These are phyloP conservation scores for Wickerhamiella shivajii DNA, from an alignment of 805 yeast species.

Conservation along the genomic window DNA sequence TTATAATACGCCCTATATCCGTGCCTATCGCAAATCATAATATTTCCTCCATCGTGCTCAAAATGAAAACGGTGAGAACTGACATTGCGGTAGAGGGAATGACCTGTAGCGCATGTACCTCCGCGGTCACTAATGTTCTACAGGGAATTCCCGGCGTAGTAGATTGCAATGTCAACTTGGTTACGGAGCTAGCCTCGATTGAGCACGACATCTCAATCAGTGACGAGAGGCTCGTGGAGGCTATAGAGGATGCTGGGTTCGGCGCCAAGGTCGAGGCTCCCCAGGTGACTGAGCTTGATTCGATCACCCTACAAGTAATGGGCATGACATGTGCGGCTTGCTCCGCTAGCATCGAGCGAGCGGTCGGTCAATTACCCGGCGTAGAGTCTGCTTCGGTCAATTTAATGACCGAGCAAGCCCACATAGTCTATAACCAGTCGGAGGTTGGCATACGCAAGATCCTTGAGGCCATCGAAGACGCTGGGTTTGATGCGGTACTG, in stretches of 20 bases:
- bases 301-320: slow-evolving; percentile 25
- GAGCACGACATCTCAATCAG: slow-evolving; percentile 29
- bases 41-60: too few species aligned
- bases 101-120: slow-evolving; percentile 84
- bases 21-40: too few species aligned
- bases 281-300: slow-evolving; percentile 2
- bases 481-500: slow-evolving; percentile 40
- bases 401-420: slow-evolving; percentile 39
- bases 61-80: too few species aligned
- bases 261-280: slow-evolving; percentile 29
- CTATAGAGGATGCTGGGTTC: slow-evolving; percentile 68
- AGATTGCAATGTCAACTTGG: slow-evolving; percentile 47
- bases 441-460: slow-evolving; percentile 45
- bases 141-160: slow-evolving; percentile 36
- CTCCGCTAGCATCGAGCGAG: slow-evolving; percentile 34
- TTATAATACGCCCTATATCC: too few species aligned
- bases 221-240: slow-evolving; percentile 30
- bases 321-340: slow-evolving; percentile 56
- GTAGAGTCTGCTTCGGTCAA: slow-evolving; percentile 37
- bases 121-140: slow-evolving; percentile 46
- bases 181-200: slow-evolving; percentile 60
- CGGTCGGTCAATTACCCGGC: slow-evolving; percentile 34
- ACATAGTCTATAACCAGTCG: slow-evolving; percentile 36
- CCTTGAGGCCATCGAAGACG: slow-evolving; percentile 35
- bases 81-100: slow-evolving; percentile 44